Base-by-base conservation (phyloP, 352 stramenopile species). In the Phytophthora citrophthora region DNA sequence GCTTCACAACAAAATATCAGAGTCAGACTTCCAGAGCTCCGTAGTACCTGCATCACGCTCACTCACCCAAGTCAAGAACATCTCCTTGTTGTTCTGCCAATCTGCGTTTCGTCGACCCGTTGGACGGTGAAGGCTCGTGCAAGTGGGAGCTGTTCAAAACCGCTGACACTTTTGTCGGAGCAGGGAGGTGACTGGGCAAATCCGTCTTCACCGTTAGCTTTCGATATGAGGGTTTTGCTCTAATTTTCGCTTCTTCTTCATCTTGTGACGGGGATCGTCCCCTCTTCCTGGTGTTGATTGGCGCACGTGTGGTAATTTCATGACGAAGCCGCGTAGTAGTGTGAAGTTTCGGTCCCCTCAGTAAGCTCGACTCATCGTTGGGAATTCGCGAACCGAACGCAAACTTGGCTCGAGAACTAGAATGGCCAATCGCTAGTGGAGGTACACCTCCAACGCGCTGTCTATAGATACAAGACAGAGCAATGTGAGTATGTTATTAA, bases 381-480 rank as follows among this genome's bases (percentile, higher is more conserved):
- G 62, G 52, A 62, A 76, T 47, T 11, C 68, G 45, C 27, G 68
- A 76, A 24, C 68, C 68, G 52, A 76, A 76, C 16, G 68, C 68
- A 34, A 72, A 76, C 52, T 41, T 76, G 31, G 56, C 29, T 43
- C 39, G 62, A 47, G 32, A 20, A 9, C 12, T 53, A 7, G 45
- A 6, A 26, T 18, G 16, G 38, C 45, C 29, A 27, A 16, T 12
- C 5, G 46, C 31, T 38, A 41, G 15, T 8, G 52, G 63, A 15
- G 29, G 26, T n/a, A 34, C 18, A 40, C 43, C 36, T 51, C 50
- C 66, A 6, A 64, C 8, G 36, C 57, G 62, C n/a, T 63, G 61
- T 64, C 68, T 76, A 39, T 9, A 51, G 8, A 16, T 5, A 47
- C 11, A 64, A 10, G 18, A 1, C 5, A 57, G 26, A 24, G 4